Conservation (phyloP, 257 asterid species). For the Forsythia viridissima region DNA sequence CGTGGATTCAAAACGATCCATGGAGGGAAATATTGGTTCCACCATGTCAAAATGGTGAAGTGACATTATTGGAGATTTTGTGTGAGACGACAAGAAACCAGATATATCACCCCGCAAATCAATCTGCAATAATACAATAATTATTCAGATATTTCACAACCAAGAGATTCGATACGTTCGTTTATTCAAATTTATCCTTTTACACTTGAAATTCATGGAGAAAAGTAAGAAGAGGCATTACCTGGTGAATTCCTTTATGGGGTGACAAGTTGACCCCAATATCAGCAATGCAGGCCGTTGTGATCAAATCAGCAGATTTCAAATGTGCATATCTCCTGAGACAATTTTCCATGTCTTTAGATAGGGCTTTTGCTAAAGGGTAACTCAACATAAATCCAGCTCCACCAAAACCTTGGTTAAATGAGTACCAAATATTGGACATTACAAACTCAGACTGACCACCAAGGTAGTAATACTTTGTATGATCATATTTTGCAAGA, state of each 20-base stretch:
- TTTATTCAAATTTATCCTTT: no score
- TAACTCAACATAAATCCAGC: conserved; percentile 64
- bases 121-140: conserved; percentile 30
- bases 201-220: neutral
- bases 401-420: conserved; percentile 70
- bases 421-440: conserved; percentile 51
- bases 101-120: conserved; percentile 59
- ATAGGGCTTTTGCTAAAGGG: conserved; percentile 58
- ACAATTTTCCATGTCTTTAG: conserved; percentile 45
- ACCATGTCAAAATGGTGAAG: conserved; percentile 61
- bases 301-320: conserved; percentile 49
- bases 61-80: conserved; percentile 43
- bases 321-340: conserved; percentile 42
- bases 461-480: conserved; percentile 47
- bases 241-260: conserved; percentile 63
- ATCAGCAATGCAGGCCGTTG: conserved; percentile 58
- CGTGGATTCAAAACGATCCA: conserved; percentile 44
- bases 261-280: conserved; percentile 61
- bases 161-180: no score
- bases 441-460: conserved; percentile 49
- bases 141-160: neutral
- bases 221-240: neutral
- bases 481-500: conserved; percentile 48
- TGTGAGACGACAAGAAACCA: conserved; percentile 58
- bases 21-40: conserved; percentile 52